These are phyloP conservation scores for Penicillium nucicola DNA, from an alignment of 495 filamentous ascomycete species.

Conservation along the genomic window DNA sequence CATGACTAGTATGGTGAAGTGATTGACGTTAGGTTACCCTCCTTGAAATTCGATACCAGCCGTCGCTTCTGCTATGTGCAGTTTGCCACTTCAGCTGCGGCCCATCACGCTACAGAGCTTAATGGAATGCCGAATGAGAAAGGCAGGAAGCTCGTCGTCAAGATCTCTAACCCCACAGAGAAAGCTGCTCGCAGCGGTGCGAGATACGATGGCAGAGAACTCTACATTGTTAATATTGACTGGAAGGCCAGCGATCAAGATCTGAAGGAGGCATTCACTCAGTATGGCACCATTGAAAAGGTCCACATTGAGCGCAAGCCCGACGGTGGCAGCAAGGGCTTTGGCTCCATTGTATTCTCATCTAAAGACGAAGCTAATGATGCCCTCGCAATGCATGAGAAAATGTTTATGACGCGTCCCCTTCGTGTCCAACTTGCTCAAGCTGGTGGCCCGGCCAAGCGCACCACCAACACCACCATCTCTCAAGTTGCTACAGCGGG, in stretches of 20 bases:
- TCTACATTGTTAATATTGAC: conserved; percentile 77
- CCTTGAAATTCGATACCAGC: conserved; percentile 79
- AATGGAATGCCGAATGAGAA: conserved; percentile 66
- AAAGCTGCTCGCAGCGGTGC: conserved; percentile 82
- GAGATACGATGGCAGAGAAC: conserved; percentile 76
- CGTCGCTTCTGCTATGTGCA: conserved; percentile 94
- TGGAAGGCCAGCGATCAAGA: conserved; percentile 63
- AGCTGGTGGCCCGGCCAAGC: conserved; percentile 36
- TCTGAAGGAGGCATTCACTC: conserved; percentile 63
- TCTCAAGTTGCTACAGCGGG: conserved; percentile 32
- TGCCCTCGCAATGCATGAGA: conserved; percentile 66
- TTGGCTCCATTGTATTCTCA: conserved; percentile 72
- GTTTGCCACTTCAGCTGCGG: conserved; percentile 63
- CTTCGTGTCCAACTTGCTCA: conserved; percentile 62
- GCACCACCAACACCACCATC: conserved; percentile 41
- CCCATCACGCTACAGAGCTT: conserved; percentile 64
- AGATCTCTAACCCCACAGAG: conserved; percentile 76
- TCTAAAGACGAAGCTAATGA: conserved; percentile 69
- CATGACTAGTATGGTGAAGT: conserved; percentile 66
- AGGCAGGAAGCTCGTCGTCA: conserved; percentile 63
- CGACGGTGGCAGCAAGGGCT: conserved; percentile 65
- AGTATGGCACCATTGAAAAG: conserved; percentile 70
- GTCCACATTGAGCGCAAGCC: conserved; percentile 63
- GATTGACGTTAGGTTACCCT: conserved; percentile 83
- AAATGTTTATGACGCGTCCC: conserved; percentile 63